phyloP scores from a whole-genome alignment of 2,329 filamentous ascomycete species.

The Coleophoma eucalyptorum region DNA sequence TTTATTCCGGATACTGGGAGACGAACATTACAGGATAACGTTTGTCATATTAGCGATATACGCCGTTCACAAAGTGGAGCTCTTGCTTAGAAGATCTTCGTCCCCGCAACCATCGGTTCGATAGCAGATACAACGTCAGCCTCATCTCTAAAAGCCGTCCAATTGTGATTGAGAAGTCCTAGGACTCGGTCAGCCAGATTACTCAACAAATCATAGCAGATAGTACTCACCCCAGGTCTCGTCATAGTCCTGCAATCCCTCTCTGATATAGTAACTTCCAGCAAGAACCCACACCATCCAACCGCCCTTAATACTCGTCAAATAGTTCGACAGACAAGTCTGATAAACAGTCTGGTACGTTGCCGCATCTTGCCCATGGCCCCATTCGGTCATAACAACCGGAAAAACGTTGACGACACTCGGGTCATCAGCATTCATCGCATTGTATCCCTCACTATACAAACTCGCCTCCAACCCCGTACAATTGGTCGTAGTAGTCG shows the following conservation, averaged over 20 bases:
- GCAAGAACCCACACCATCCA: conserved; percentile 58
- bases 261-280: conserved; percentile 54
- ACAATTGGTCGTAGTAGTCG: conserved; percentile 33
- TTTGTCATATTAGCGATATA: too few species aligned
- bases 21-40: too few species aligned
- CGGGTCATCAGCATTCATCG: conserved; percentile 27
- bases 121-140: background rate
- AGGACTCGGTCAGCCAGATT: background rate
- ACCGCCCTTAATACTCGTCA: conserved; percentile 44
- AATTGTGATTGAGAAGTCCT: background rate
- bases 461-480: conserved; percentile 29
- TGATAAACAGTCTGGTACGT: conserved; percentile 47
- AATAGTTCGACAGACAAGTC: conserved; percentile 44
- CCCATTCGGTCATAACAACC: conserved; percentile 38
- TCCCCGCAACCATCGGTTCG: background rate
- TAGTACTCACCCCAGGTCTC: conserved; percentile 51
- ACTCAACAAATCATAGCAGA: background rate
- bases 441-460: conserved; percentile 36
- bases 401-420: conserved; percentile 32
- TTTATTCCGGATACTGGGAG: too few species aligned
- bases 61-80: too few species aligned
- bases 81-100: background rate
- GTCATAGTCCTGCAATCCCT: conserved; percentile 49
- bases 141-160: background rate
- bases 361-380: conserved; percentile 43